phyloP scores from a whole-genome alignment of 2,329 filamentous ascomycete genomes.

The Colletotrichum magnum region DNA sequence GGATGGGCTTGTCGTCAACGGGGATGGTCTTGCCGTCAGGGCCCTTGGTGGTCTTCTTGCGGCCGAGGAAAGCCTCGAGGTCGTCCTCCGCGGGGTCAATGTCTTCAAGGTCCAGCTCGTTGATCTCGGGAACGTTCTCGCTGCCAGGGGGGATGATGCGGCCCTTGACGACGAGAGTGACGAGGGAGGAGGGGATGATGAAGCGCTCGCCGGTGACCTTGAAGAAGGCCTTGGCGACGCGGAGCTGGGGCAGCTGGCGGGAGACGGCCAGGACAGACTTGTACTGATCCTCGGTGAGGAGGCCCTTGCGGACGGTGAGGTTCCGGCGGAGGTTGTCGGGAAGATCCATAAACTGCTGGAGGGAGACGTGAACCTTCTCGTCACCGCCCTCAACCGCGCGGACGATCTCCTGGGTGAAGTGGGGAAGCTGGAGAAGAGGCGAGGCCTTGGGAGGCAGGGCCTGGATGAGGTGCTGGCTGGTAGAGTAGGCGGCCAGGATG shows the following conservation, averaged over 20 bases:
- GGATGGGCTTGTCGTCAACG: slow-evolving; percentile 74
- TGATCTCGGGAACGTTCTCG: slow-evolving; percentile 79
- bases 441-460: slow-evolving; percentile 87
- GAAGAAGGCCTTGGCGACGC: slow-evolving; percentile 95
- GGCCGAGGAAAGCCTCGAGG: slow-evolving; percentile 85
- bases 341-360: slow-evolving; percentile 92
- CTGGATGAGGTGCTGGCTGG: slow-evolving; percentile 90
- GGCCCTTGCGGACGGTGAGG: slow-evolving; percentile 77
- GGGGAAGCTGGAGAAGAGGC: slow-evolving; percentile 90
- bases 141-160: slow-evolving; percentile 92
- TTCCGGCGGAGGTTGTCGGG: slow-evolving; percentile 81
- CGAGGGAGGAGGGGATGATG: slow-evolving; percentile 92
- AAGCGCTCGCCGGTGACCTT: slow-evolving; percentile 96
- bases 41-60: slow-evolving; percentile 75
- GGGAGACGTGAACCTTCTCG: slow-evolving; percentile 79
- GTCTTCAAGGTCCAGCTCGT: slow-evolving; percentile 87
- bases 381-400: slow-evolving; percentile 78
- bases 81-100: slow-evolving; percentile 94
- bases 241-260: slow-evolving; percentile 85
- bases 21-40: slow-evolving; percentile 69
- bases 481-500: slow-evolving; percentile 84
- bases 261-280: slow-evolving; percentile 81
- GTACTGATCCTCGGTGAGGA: slow-evolving; percentile 84
- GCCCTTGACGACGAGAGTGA: slow-evolving; percentile 95
- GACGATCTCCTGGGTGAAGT: slow-evolving; percentile 80